phyloP scores from a whole-genome alignment of 331 rosid genomes.

The Quercus tomentella region DNA sequence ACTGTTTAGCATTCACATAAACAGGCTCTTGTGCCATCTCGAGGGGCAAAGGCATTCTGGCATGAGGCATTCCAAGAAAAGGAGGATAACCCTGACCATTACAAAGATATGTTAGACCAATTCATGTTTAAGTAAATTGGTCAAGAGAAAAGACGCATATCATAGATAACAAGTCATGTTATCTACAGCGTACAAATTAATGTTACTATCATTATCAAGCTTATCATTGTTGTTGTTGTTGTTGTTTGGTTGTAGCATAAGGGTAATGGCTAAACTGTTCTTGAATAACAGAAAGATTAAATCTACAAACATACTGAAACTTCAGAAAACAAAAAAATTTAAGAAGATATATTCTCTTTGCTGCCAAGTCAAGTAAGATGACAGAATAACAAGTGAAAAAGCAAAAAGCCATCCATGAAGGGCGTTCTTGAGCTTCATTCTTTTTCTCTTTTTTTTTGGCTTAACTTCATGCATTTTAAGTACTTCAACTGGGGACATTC shows the following conservation, averaged over 20 bases:
- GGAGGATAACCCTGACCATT: slow-evolving; percentile 77
- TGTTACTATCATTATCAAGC: not conserved
- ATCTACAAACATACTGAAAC: not conserved
- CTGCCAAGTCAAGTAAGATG: not conserved
- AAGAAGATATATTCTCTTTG: not conserved
- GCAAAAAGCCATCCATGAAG: not conserved
- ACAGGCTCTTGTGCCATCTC: slow-evolving; percentile 99
- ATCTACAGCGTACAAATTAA: no score
- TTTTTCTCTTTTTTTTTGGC: no score
- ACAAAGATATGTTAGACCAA: slow-evolving; percentile 4
- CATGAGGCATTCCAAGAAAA: slow-evolving; percentile 79
- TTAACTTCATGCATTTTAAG: not conserved
- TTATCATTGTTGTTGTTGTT: not conserved
- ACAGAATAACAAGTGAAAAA: not conserved
- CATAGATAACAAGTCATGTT: no score
- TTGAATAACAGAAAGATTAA: not conserved
- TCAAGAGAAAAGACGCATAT: not conserved
- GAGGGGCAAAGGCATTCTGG: slow-evolving; percentile 94
- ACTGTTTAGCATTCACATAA: slow-evolving; percentile 95
- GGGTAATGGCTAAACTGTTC: not conserved
- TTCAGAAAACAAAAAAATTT: not conserved
- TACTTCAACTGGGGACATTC: not conserved
- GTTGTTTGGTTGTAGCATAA: not conserved
- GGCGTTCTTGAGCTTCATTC: not conserved
- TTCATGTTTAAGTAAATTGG: not conserved